Evolutionary conservation across 352 stramenopile genomes (phyloP).

Genomic region (Phytophthora colocasiae): DNA sequence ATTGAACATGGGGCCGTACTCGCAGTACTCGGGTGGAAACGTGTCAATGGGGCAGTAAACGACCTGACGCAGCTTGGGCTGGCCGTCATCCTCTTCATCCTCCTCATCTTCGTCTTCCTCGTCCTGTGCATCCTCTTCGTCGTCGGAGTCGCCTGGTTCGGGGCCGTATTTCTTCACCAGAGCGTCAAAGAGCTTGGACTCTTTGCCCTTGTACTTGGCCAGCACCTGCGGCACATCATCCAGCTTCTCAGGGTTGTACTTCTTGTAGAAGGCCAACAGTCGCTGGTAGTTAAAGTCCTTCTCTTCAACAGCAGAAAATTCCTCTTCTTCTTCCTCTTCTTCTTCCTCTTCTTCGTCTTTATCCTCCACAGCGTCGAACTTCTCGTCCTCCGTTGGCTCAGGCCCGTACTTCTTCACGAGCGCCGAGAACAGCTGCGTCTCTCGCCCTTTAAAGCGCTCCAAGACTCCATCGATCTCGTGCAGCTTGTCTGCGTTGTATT

Average conservation of each 20-base stretch:
- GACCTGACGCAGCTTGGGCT: constrained; percentile 67
- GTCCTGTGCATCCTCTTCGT: constrained; percentile 61
- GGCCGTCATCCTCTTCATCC: constrained; percentile 42
- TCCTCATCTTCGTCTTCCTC: constrained; percentile 62
- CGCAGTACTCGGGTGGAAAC: constrained; percentile 85
- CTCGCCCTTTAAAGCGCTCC: constrained; percentile 82
- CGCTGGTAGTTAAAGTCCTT: constrained; percentile 71
- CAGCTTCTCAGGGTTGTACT: constrained; percentile 86
- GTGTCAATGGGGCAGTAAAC: constrained; percentile 88
- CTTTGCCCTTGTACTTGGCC: constrained; percentile 84
- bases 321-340: constrained; percentile 17
- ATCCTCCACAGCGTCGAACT: constrained; percentile 27
- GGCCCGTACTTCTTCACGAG: constrained; percentile 87
- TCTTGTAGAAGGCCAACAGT: constrained; percentile 80
- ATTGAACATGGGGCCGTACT: constrained; percentile 87
- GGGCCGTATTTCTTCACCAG: constrained; percentile 89
- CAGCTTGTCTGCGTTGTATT: constrained; percentile 88
- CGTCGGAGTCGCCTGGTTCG: constrained; percentile 76
- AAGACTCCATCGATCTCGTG: constrained; percentile 84
- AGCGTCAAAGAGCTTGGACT: constrained; percentile 80
- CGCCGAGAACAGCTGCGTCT: constrained; percentile 73
- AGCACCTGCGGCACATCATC: constrained; percentile 69
- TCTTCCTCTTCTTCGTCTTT: background rate
- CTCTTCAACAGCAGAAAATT: constrained; percentile 30
- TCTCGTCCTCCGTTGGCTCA: constrained; percentile 65